Percentiles rank a stretch among this genome's conserved stretches.
Evolutionary conservation across 768 basidiomycete species (phyloP).

Genomic region (Chiua virens): DNA sequence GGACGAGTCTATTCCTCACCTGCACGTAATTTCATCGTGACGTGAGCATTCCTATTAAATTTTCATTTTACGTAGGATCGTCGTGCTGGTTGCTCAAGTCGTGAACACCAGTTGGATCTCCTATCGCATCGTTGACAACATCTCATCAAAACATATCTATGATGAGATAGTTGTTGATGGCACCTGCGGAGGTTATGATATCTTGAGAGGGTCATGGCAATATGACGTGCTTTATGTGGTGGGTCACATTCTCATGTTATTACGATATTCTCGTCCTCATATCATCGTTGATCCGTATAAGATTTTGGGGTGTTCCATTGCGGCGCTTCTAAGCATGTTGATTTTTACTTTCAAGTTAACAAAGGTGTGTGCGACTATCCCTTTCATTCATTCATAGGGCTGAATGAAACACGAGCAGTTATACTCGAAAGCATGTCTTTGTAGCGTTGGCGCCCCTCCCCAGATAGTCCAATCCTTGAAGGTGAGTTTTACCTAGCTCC

Average conservation of each 20-base stretch:
- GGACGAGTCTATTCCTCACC: conserved; percentile 52
- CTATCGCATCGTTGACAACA: conserved; percentile 40
- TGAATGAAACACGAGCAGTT: conserved; percentile 28
- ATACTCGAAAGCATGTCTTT: conserved; percentile 47
- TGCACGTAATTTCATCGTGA: conserved; percentile 28
- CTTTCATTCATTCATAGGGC: neutral
- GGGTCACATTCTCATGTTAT: conserved; percentile 12
- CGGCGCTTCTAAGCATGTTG: conserved; percentile 37
- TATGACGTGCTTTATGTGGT: conserved; percentile 31
- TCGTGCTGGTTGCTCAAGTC: conserved; percentile 45
- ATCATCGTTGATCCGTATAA: conserved; percentile 20
- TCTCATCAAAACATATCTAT: conserved; percentile 33
- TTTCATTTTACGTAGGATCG: conserved; percentile 14
- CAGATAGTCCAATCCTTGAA: conserved; percentile 48
- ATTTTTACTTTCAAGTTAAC: conserved; percentile 44
- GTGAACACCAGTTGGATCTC: conserved; percentile 49
- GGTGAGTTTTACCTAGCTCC: conserved; percentile 24
- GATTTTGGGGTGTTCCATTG: conserved; percentile 38
- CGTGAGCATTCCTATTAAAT: neutral
- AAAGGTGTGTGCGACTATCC: conserved; percentile 33
- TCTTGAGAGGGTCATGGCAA: conserved; percentile 46
- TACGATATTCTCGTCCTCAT: neutral
- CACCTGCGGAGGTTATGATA: conserved; percentile 41
- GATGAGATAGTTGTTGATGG: conserved; percentile 34
- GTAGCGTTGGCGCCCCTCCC: conserved; percentile 48